Evolutionary conservation across 2,329 filamentous ascomycete genomes (phyloP).

Genomic region (Sordariomycetes sp.): DNA sequence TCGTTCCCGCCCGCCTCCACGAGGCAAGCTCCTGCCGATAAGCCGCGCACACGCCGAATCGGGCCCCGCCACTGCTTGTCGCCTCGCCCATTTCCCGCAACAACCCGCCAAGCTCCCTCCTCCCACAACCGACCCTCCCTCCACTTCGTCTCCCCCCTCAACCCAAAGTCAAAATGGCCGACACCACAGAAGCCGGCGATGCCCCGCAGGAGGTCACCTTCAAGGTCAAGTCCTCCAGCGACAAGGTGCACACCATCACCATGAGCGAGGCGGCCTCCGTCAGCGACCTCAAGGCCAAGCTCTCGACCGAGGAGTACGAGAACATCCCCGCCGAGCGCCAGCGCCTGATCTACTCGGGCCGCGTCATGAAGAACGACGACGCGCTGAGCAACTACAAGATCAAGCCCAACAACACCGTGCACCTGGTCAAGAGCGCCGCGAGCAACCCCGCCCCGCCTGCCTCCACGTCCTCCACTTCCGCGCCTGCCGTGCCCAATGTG

Average conservation of each 20-base stretch:
- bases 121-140: slow-evolving; percentile 9
- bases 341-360: slow-evolving; percentile 92
- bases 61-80: not conserved
- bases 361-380: slow-evolving; percentile 92
- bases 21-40: not conserved
- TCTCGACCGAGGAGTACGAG: slow-evolving; percentile 71
- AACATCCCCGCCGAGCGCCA: slow-evolving; percentile 81
- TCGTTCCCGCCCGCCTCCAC: not conserved
- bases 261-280: slow-evolving; percentile 69
- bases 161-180: slow-evolving; percentile 10
- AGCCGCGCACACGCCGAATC: too few species aligned
- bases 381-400: slow-evolving; percentile 82
- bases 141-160: not conserved
- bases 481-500: slow-evolving; percentile 33
- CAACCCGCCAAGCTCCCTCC: not conserved
- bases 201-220: slow-evolving; percentile 66
- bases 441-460: slow-evolving; percentile 55
- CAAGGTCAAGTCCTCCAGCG: slow-evolving; percentile 94
- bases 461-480: slow-evolving; percentile 26
- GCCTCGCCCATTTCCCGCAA: not conserved
- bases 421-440: slow-evolving; percentile 90
- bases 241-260: slow-evolving; percentile 74
- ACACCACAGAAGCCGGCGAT: slow-evolving; percentile 57
- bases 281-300: slow-evolving; percentile 79
- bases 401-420: slow-evolving; percentile 89